A percentile compares a stretch with the other conserved stretches of the same genome.
Conservation (phyloP, 139 green algal genomes). For the Tetratostichococcus sp. region DNA sequence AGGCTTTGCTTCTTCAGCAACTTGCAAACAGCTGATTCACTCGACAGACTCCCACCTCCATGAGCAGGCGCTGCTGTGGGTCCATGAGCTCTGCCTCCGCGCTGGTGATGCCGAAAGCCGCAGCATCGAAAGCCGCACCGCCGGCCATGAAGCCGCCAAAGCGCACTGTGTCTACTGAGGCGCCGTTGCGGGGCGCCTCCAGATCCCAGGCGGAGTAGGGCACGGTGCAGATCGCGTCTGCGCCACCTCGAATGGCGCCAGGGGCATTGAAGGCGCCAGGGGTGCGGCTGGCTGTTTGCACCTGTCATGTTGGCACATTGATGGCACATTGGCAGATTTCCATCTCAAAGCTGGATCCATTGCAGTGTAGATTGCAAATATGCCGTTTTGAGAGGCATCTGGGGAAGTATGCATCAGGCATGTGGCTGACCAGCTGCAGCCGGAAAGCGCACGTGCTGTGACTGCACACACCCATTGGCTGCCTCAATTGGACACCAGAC, state of each 20-base stretch:
- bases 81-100: slow-evolving; percentile 80
- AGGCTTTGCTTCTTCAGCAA: too few relatives aligned
- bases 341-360: too few relatives aligned
- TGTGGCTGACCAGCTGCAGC: too few relatives aligned
- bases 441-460: too few relatives aligned
- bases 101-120: slow-evolving; percentile 56
- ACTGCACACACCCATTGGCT: too few relatives aligned
- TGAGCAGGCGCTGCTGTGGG: slow-evolving; percentile 78
- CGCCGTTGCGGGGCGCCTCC: slow-evolving; percentile 3
- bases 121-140: slow-evolving; percentile 67
- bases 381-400: too few relatives aligned
- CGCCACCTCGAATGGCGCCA: neutral
- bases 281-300: neutral
- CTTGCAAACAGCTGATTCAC: too few relatives aligned
- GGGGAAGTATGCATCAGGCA: too few relatives aligned
- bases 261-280: slow-evolving; percentile 3
- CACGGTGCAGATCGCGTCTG: neutral
- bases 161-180: slow-evolving; percentile 4
- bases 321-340: too few relatives aligned
- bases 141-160: slow-evolving; percentile 67
- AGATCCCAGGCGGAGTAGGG: slow-evolving; percentile 14
- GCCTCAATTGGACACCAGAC: too few relatives aligned
- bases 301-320: neutral
- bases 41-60: slow-evolving; percentile 39
- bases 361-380: too few relatives aligned